A percentile compares a stretch with the other conserved stretches of the same genome.
These are phyloP conservation scores for Diaporthe sp. DNA, from an alignment of 2,329 filamentous ascomycete species.

Conservation along the genomic window DNA sequence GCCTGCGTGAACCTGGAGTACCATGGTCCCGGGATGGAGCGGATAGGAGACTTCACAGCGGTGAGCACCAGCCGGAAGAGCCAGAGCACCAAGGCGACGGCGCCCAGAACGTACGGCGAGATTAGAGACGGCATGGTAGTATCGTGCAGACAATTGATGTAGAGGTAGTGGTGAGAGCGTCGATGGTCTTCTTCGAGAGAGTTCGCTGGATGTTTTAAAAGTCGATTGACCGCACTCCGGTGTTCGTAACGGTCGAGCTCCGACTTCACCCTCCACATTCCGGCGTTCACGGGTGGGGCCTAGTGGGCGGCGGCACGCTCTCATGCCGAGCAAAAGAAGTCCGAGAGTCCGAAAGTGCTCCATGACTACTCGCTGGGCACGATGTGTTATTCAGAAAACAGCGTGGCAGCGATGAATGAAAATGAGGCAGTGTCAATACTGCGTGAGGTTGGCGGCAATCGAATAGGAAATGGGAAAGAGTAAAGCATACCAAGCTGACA, in stretches of 20 bases:
- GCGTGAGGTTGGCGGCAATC: background rate
- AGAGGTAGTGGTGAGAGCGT: no score
- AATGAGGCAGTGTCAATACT: background rate
- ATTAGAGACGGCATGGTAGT: background rate
- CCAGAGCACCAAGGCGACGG: slow-evolving; percentile 1
- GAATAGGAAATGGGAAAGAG: background rate
- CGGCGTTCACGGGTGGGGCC: background rate
- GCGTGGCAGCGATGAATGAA: background rate
- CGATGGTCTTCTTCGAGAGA: background rate
- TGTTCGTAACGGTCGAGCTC: background rate
- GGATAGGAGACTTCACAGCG: slow-evolving; percentile 40
- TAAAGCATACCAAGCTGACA: background rate
- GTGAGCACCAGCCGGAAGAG: slow-evolving; percentile 9
- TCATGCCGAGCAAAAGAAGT: background rate
- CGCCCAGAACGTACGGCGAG: slow-evolving; percentile 3
- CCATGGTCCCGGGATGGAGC: slow-evolving; percentile 39
- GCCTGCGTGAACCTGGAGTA: slow-evolving; percentile 37
- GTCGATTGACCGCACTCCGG: background rate
- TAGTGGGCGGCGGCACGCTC: background rate
- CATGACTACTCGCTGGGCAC: background rate
- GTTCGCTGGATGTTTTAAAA: background rate
- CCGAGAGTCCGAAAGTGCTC: background rate
- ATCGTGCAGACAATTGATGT: background rate
- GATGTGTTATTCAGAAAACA: background rate
- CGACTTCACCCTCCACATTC: slow-evolving; percentile 11